phyloP scores from a whole-genome alignment of 345 rosid species.

The Gossypium turneri region DNA sequence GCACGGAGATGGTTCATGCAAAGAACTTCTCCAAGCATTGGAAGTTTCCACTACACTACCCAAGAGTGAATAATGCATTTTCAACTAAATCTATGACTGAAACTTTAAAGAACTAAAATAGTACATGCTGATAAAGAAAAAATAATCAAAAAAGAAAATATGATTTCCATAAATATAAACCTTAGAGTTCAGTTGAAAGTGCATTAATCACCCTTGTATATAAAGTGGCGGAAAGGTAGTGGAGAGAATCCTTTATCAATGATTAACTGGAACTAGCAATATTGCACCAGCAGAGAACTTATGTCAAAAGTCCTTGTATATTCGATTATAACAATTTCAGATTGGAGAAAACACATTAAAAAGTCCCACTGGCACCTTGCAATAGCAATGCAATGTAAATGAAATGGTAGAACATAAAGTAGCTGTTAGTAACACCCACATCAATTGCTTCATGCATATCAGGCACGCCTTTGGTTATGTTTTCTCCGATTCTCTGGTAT shows the following conservation, averaged over 20 bases:
- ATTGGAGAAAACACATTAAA: neutral
- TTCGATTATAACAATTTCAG: neutral
- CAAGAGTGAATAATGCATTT: neutral
- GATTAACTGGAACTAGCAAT: neutral
- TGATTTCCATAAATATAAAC: neutral
- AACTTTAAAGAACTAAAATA: neutral
- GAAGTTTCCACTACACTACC: neutral
- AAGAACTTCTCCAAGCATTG: neutral
- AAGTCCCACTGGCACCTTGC: neutral
- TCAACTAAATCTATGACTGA: neutral
- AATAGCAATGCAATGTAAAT: neutral
- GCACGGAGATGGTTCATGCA: neutral
- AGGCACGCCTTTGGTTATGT: conserved; percentile 73
- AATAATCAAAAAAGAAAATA: neutral
- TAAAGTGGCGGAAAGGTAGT: neutral
- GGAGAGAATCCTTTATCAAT: neutral
- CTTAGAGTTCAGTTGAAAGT: neutral
- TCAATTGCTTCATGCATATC: conserved; percentile 87
- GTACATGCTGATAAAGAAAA: neutral
- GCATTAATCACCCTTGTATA: neutral
- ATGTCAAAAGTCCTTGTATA: neutral
- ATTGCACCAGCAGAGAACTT: neutral
- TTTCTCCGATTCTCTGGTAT: conserved; percentile 77
- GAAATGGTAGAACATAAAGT: neutral
- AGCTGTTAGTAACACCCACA: conserved; percentile 23